Percentiles rank a stretch among this genome's conserved stretches.
phyloP scores from a whole-genome alignment of 129 eudicot genomes.

The Flaveria sonorensis region DNA sequence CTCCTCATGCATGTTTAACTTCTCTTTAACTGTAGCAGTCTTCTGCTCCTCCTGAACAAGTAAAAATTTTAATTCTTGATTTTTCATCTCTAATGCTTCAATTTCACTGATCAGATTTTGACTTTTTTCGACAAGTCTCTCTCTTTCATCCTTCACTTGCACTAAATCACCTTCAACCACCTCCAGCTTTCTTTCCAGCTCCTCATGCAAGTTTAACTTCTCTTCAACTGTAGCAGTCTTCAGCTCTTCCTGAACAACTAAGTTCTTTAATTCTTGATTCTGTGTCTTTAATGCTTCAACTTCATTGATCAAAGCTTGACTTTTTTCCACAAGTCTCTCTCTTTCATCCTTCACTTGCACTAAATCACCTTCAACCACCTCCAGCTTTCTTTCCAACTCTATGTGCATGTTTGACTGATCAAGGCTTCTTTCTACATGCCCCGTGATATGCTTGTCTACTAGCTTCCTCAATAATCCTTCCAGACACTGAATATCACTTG shows the following conservation, averaged over 20 bases:
- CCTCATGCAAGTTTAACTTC: neutral
- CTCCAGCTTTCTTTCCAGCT: constrained; percentile 47
- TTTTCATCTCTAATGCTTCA: constrained; percentile 45
- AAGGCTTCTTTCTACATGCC: constrained; percentile 36
- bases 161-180: constrained; percentile 51
- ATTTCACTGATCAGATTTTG: constrained; percentile 53
- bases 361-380: constrained; percentile 54
- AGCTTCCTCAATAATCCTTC: constrained; percentile 61
- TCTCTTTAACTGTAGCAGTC: constrained; percentile 46
- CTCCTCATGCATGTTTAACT: constrained; percentile 2
- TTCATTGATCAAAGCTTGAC: constrained; percentile 53
- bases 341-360: constrained; percentile 57
- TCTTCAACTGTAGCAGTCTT: constrained; percentile 52
- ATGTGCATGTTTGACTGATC: constrained; percentile 29
- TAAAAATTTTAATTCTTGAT: constrained; percentile 47
- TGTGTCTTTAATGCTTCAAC: constrained; percentile 43
- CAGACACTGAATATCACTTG: constrained; percentile 44
- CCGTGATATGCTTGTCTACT: constrained; percentile 38
- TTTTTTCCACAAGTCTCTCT: constrained; percentile 45
- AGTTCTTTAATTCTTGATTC: constrained; percentile 50
- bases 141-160: constrained; percentile 60
- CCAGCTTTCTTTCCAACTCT: constrained; percentile 62
- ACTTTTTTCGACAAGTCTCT: constrained; percentile 41
- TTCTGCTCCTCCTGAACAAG: constrained; percentile 81
- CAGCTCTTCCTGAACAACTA: constrained; percentile 74